These are phyloP conservation scores for Salix koriyanagi DNA, from an alignment of 345 rosid species.

Conservation along the genomic window DNA sequence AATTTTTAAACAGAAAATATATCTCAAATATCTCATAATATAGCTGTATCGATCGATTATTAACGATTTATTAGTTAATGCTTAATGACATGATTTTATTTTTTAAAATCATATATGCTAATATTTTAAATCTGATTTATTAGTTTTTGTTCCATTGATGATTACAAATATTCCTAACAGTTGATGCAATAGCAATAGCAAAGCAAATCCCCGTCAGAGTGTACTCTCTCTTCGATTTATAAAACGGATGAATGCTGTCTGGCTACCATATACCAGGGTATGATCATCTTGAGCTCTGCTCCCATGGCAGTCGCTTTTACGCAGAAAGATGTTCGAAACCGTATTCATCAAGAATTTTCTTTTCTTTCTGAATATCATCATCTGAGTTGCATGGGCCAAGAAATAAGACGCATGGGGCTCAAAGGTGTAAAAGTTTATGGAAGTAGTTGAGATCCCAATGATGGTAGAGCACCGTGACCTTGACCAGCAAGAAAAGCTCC, in stretches of 20 bases:
- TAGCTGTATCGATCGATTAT: too few species aligned
- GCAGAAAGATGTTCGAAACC: background rate
- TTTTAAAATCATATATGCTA: too few species aligned
- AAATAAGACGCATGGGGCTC: background rate
- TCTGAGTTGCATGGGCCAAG: background rate
- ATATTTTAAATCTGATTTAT: too few species aligned
- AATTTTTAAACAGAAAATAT: too few species aligned
- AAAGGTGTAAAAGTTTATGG: conserved; percentile 8
- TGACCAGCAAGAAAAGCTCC: conserved; percentile 21
- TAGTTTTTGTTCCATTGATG: background rate
- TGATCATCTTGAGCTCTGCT: background rate
- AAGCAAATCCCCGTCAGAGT: background rate
- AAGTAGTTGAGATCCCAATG: conserved; percentile 38
- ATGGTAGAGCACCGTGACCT: conserved; percentile 28
- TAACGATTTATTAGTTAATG: too few species aligned
- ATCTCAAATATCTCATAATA: too few species aligned
- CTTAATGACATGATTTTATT: too few species aligned
- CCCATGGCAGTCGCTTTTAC: background rate
- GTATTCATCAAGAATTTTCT: background rate
- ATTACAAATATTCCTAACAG: background rate
- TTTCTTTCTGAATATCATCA: background rate
- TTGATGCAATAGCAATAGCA: background rate
- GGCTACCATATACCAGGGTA: background rate
- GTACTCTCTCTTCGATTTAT: background rate
- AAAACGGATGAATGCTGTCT: background rate